Evolutionary conservation across 2,329 filamentous ascomycete species (phyloP).

Genomic region (Magnaporthiopsis rhizophila): DNA sequence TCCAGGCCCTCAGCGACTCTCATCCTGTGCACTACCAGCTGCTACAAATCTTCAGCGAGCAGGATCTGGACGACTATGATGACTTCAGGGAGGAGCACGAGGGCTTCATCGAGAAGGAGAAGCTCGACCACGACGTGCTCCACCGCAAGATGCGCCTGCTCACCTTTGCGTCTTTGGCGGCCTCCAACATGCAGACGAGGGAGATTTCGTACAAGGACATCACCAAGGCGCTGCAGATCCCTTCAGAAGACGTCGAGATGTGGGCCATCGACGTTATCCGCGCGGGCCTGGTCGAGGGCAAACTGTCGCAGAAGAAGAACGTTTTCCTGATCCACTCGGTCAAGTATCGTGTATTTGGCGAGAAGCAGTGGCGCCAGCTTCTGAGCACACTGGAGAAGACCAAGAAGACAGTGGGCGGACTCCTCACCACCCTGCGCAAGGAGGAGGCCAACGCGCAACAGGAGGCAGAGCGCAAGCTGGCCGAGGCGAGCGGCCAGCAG

Average conservation of each 20-base stretch:
- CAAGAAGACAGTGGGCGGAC: conserved; percentile 71
- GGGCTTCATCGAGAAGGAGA: conserved; percentile 71
- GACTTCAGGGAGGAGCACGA: conserved; percentile 91
- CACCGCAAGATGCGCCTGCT: conserved; percentile 95
- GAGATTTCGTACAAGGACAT: conserved; percentile 86
- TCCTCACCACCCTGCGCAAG: conserved; percentile 68
- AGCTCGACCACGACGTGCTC: conserved; percentile 63
- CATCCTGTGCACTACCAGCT: conserved; percentile 84
- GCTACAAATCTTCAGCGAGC: conserved; percentile 89
- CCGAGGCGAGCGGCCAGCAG: conserved; percentile 21
- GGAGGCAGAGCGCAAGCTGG: conserved; percentile 57
- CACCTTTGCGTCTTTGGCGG: conserved; percentile 79
- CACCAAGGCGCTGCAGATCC: conserved; percentile 75
- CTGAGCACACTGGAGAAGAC: conserved; percentile 85
- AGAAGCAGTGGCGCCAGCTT: conserved; percentile 97
- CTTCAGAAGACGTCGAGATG: conserved; percentile 80
- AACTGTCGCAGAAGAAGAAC: conserved; percentile 85
- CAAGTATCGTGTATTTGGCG: conserved; percentile 92
- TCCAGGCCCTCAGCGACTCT: conserved; percentile 80
- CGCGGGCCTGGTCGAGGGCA: conserved; percentile 89
- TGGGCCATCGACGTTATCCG: conserved; percentile 99
- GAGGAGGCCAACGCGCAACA: conserved; percentile 73
- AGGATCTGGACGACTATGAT: conserved; percentile 90
- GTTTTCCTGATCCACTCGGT: conserved; percentile 94
- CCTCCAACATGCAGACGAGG: conserved; percentile 70